Evolutionary conservation across 805 yeast genomes (phyloP).

Genomic region (Ogataea ganodermae): DNA sequence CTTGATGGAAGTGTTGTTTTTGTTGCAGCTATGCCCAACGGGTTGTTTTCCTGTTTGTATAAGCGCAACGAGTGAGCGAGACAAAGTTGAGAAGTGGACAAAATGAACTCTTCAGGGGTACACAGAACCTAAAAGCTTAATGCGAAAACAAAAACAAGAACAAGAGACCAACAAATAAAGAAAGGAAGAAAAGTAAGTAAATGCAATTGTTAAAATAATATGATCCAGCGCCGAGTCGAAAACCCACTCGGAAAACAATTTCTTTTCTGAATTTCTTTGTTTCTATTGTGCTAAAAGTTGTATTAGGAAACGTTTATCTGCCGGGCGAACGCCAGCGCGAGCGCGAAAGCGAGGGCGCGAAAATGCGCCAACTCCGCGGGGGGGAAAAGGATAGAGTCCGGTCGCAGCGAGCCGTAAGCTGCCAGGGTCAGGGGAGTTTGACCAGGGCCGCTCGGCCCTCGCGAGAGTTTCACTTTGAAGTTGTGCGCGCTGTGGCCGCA

Average conservation of each 20-base stretch:
- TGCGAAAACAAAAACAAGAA: conserved; percentile 6
- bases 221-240: conserved; percentile 11
- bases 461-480: conserved; percentile 1
- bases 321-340: too few species aligned
- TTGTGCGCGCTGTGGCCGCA: background rate
- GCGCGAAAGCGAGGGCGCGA: too few species aligned
- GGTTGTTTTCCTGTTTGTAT: background rate
- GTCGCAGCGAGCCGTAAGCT: too few species aligned
- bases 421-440: too few species aligned
- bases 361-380: too few species aligned
- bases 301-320: conserved; percentile 18
- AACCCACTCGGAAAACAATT: conserved; percentile 5
- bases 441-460: too few species aligned
- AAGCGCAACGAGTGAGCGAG: background rate
- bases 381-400: too few species aligned
- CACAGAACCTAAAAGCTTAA: conserved; percentile 1
- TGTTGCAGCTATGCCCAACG: too few species aligned
- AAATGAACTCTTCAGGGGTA: conserved; percentile 1
- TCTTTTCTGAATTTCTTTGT: conserved; percentile 6
- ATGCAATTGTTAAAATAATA: conserved; percentile 9
- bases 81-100: background rate
- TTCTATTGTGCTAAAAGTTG: conserved; percentile 9
- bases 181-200: conserved; percentile 9
- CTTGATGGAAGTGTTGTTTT: background rate
- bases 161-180: conserved; percentile 8